These are phyloP conservation scores for Anacardium occidentale DNA, from an alignment of 345 rosid genomes.

Conservation along the genomic window DNA sequence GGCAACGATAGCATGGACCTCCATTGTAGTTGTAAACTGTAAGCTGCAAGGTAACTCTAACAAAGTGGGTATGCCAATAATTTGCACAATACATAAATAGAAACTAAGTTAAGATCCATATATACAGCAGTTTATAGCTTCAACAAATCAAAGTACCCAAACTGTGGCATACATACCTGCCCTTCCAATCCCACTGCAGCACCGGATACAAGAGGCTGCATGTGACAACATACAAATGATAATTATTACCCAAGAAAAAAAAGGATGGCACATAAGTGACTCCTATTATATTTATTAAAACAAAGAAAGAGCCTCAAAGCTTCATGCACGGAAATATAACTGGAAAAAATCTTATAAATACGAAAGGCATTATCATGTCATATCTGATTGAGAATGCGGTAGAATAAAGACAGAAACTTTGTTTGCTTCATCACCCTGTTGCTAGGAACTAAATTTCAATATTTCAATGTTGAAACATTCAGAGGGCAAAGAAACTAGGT, in stretches of 20 bases:
- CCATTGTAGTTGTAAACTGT: slow-evolving; percentile 72
- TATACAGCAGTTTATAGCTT: slow-evolving; percentile 9
- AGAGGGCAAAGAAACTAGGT: background rate
- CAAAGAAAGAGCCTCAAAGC: background rate
- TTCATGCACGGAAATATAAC: background rate
- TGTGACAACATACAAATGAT: slow-evolving; percentile 16
- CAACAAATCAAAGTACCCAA: background rate
- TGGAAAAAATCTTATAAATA: background rate
- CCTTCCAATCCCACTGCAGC: slow-evolving; percentile 98
- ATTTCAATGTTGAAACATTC: background rate
- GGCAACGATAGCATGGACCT: slow-evolving; percentile 87
- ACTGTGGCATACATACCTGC: slow-evolving; percentile 49
- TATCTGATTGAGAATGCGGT: background rate
- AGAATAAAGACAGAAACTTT: background rate
- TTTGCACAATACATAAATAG: background rate
- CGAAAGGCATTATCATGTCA: background rate
- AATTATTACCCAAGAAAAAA: background rate
- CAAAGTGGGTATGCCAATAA: background rate
- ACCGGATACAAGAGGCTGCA: slow-evolving; percentile 96
- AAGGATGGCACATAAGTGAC: background rate
- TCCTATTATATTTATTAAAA: background rate
- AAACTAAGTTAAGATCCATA: slow-evolving; percentile 15
- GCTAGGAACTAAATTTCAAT: background rate
- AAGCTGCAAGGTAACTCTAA: slow-evolving; percentile 37
- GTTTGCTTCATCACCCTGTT: background rate